phyloP scores from a whole-genome alignment of 495 filamentous ascomycete species.

The Gamarada debralockiae region DNA sequence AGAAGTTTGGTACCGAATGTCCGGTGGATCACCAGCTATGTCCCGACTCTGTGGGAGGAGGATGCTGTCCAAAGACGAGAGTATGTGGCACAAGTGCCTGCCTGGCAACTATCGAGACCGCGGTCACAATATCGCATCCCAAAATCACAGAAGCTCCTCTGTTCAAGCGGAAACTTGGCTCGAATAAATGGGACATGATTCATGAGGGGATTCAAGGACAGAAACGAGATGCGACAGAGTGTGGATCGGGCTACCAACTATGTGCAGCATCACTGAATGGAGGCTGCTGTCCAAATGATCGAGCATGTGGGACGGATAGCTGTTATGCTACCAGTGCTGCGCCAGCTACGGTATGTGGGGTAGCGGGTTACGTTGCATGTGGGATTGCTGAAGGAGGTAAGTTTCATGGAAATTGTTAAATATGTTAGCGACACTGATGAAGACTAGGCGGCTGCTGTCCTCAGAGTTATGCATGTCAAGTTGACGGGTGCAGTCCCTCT shows the following conservation, averaged over 20 bases:
- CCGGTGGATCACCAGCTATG: neutral
- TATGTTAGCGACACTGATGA: neutral
- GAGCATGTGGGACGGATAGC: conserved; percentile 17
- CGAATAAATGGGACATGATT: conserved; percentile 20
- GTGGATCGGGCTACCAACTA: conserved; percentile 13
- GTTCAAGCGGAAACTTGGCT: conserved; percentile 18
- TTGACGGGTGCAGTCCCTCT: conserved; percentile 12
- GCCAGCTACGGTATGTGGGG: conserved; percentile 18
- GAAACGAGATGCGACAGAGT: conserved; percentile 21
- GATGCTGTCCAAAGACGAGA: neutral
- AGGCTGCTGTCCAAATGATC: conserved; percentile 24
- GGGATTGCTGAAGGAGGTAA: conserved; percentile 21
- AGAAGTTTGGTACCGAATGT: neutral
- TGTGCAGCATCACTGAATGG: conserved; percentile 20
- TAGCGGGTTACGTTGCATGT: conserved; percentile 18
- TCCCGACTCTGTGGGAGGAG: neutral
- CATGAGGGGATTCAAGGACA: conserved; percentile 22
- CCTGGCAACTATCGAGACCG: neutral
- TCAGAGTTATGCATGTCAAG: conserved; percentile 13
- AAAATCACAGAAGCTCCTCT: conserved; percentile 16
- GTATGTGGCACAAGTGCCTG: neutral
- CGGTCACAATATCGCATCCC: conserved; percentile 8
- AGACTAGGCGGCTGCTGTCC: conserved; percentile 25
- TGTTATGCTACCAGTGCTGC: conserved; percentile 17
- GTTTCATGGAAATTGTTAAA: neutral